Percentiles rank a stretch among this genome's conserved stretches.
Conservation (phyloP, 23 red algal genomes). For the Cyanidium caldarium region DNA sequence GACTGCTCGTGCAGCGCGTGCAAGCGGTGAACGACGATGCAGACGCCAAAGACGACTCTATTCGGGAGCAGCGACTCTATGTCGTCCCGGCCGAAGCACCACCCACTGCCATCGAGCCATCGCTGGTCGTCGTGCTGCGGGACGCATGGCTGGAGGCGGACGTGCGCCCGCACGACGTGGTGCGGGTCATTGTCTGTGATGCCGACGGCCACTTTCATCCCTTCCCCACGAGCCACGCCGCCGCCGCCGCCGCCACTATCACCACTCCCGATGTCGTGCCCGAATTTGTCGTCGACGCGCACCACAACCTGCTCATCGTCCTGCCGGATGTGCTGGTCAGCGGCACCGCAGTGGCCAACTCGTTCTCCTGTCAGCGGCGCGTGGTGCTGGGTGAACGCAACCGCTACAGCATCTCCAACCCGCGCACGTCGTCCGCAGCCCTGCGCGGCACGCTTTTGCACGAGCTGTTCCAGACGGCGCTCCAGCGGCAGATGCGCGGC, state of each 20-base stretch:
- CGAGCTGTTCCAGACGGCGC: conserved; percentile 33
- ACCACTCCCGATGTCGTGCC: background rate
- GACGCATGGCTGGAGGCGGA: background rate
- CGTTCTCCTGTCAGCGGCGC: conserved; percentile 36
- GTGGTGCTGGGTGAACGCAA: conserved; percentile 31
- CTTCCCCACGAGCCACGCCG: background rate
- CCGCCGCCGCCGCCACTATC: background rate
- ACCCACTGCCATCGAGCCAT: no score
- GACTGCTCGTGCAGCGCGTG: no score
- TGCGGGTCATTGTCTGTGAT: background rate
- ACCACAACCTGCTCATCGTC: conserved; percentile 34
- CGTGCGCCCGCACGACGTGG: background rate
- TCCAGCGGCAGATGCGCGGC: background rate
- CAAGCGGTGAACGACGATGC: no score
- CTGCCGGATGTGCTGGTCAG: conserved; percentile 58
- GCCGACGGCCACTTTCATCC: background rate
- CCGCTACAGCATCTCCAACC: conserved; percentile 3
- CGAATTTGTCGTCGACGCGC: conserved; percentile 15
- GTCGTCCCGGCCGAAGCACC: no score
- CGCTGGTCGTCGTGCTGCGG: background rate
- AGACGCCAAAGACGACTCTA: no score
- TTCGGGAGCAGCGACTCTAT: no score
- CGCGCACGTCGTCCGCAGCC: conserved; percentile 15
- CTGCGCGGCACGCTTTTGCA: conserved; percentile 54
- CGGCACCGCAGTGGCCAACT: conserved; percentile 43